Base-by-base conservation (phyloP, 441 rosid genomes). In the Arabidopsis hybrid region DNA sequence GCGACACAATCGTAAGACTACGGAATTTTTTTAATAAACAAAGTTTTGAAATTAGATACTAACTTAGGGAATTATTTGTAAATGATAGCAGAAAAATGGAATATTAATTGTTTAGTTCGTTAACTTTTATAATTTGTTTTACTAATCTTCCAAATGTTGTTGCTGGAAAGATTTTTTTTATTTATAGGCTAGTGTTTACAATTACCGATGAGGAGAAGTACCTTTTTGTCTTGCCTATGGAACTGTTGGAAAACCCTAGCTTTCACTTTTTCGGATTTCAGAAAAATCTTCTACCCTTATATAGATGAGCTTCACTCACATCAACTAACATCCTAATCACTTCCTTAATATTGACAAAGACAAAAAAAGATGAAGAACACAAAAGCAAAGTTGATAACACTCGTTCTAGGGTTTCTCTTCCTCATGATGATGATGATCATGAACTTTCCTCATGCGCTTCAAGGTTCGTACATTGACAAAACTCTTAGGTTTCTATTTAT, bases 181-280 rank as follows among this genome's bases (percentile, higher is more conserved):
- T 55, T 60, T 53, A 0, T 43, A 16, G 0, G 9, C 6, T n/a
- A 31, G 55, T 38, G 55, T 59, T 34, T 42, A 42, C 79, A 64
- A 13, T 34, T 75, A 75, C 79, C 79, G 51, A 75, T 67, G 43
- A 62, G 75, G 35, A 62, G 75, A 69, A 63, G 60, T 56, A 29
- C 45, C 75, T 61, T 75, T 75, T 75, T 69, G 73, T 77, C 72
- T 77, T 77, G 69, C 80, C 77, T 77, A 77, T 65, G 77, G 59
- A 71, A 59, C 50, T 76, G 79, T 76, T 66, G 65, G 79, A 46
- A 75, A 63, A 50, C 71, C 79, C 72, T 58, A 65, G 67, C 65
- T 69, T 49, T 61, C 36, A 55, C 70, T 50, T 71, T 64, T 18
- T 50, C 10, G 5, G 40, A 59, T 38, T 43, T 36, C 13, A 32